A percentile compares a stretch with the other conserved stretches of the same genome.
phyloP scores from a whole-genome alignment of 2,329 filamentous ascomycete genomes.

The Diaporthe vexans region DNA sequence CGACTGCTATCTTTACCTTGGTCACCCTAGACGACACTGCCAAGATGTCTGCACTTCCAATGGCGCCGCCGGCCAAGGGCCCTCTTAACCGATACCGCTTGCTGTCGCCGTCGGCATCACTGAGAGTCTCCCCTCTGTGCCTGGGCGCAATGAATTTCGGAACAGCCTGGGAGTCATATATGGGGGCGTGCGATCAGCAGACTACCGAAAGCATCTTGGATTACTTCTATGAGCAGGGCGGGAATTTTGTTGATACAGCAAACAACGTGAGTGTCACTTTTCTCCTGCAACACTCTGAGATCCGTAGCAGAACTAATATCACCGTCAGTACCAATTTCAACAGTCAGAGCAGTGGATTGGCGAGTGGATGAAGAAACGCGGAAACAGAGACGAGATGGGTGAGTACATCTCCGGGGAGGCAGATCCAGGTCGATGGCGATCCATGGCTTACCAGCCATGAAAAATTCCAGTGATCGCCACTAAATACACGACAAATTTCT shows the following conservation, averaged over 20 bases:
- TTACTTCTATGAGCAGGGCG: constrained; percentile 72
- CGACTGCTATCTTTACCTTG: not conserved
- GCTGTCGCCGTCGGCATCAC: constrained; percentile 74
- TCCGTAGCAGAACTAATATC: no score
- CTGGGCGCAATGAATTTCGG: constrained; percentile 73
- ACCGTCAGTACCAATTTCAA: constrained; percentile 66
- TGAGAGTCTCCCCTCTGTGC: constrained; percentile 77
- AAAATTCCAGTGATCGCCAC: constrained; percentile 68
- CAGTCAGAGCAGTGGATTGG: constrained; percentile 76
- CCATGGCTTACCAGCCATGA: constrained; percentile 49
- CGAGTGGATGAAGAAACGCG: constrained; percentile 76
- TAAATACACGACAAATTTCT: constrained; percentile 75
- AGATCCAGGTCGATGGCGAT: not conserved
- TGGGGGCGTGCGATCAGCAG: constrained; percentile 76
- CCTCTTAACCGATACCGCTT: constrained; percentile 75
- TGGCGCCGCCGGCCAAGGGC: constrained; percentile 67
- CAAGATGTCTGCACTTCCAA: constrained; percentile 51
- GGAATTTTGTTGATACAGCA: constrained; percentile 81
- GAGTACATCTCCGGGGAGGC: constrained; percentile 40
- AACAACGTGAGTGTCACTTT: constrained; percentile 60
- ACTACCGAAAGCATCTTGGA: constrained; percentile 75
- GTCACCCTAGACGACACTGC: not conserved
- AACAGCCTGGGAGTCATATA: constrained; percentile 62
- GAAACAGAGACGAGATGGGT: constrained; percentile 76
- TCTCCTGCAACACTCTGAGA: no score